Conservation (phyloP, 2,329 filamentous ascomycete species). For the Colletotrichum plurivorum region DNA sequence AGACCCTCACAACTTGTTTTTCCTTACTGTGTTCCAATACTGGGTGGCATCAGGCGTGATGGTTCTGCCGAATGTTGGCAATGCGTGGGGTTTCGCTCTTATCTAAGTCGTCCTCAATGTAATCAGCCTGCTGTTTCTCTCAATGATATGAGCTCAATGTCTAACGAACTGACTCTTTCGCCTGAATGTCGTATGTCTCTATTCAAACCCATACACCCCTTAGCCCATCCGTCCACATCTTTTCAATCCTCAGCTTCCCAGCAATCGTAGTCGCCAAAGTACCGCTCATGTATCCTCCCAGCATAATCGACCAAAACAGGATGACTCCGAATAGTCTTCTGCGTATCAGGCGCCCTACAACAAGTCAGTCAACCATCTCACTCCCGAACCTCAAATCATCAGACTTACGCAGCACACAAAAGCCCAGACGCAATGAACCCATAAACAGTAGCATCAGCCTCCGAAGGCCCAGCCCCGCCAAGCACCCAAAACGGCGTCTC, state of each 20-base stretch:
- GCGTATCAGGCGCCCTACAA: background rate
- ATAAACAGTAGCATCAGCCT: conserved; percentile 70
- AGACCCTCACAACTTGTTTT: no score
- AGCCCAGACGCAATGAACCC: conserved; percentile 69
- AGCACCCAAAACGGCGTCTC: conserved; percentile 68
- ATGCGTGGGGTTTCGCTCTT: no score
- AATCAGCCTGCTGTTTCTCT: no score
- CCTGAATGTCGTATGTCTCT: no score
- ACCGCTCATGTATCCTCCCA: background rate
- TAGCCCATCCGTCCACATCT: background rate
- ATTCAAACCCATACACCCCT: no score
- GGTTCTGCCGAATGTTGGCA: no score
- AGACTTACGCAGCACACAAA: conserved; percentile 66
- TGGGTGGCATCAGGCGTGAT: no score
- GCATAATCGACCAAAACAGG: conserved; percentile 4
- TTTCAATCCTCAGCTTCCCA: background rate
- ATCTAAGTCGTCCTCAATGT: no score
- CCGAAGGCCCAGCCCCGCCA: conserved; percentile 66
- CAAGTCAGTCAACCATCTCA: background rate
- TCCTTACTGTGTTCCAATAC: no score
- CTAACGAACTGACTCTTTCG: no score
- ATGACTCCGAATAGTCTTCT: background rate
- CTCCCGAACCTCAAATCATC: background rate
- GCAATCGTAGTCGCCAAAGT: background rate
- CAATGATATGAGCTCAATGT: no score